These are phyloP conservation scores for Cryptococcus wingfieldii DNA, from an alignment of 1,284 basidiomycete species.

Conservation along the genomic window DNA sequence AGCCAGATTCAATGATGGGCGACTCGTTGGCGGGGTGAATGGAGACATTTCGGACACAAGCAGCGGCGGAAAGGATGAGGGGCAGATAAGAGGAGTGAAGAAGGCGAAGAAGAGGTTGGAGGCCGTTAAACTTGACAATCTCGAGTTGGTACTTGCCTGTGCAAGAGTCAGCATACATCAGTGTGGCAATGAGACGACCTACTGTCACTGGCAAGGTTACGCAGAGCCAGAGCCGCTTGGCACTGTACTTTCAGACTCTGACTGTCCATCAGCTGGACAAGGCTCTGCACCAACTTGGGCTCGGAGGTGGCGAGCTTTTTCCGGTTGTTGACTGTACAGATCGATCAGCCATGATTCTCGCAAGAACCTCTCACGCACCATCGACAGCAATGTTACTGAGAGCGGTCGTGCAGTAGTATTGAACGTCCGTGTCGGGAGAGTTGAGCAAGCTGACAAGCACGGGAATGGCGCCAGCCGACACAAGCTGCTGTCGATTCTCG, in stretches of 20 bases:
- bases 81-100: constrained; percentile 96
- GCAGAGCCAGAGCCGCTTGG: constrained; percentile 91
- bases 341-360: not conserved
- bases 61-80: constrained; percentile 96
- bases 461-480: constrained; percentile 97
- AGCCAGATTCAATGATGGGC: constrained; percentile 98
- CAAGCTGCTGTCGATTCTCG: constrained; percentile 97
- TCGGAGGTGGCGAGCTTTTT: constrained; percentile 94
- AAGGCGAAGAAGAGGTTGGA: constrained; percentile 86
- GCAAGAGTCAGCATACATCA: not conserved
- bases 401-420: constrained; percentile 99
- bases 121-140: constrained; percentile 93
- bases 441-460: constrained; percentile 93
- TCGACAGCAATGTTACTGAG: constrained; percentile 98
- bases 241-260: constrained; percentile 98
- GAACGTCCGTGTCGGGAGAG: constrained; percentile 97
- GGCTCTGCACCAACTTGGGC: constrained; percentile 88
- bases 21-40: constrained; percentile 99
- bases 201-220: constrained; percentile 98
- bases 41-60: constrained; percentile 97
- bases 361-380: constrained; percentile 53
- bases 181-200: constrained; percentile 20
- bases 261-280: constrained; percentile 96
- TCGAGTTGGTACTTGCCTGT: constrained; percentile 98
- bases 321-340: constrained; percentile 66